Evolutionary conservation across 208 protist genomes (phyloP), one percentile per base, ranked within the genome.

Genomic region (Porcisia hertigi): DNA sequence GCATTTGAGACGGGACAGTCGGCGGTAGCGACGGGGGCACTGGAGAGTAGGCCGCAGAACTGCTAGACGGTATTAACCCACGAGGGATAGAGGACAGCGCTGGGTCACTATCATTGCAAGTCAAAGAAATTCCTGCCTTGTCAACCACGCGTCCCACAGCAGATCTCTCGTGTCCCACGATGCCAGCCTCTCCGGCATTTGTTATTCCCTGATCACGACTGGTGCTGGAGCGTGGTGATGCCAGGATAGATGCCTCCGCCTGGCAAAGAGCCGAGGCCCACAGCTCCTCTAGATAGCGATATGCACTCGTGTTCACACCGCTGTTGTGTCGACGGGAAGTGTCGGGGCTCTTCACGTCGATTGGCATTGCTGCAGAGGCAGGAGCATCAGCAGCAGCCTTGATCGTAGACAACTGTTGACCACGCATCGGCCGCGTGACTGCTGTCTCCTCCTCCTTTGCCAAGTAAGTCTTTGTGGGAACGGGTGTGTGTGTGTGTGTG

Each of bases 201-300:
- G 12, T 60, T 41, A 30, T 18, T 52, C 23, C 1, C 41, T 45
- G 53, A 18, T 20, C 30, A 9, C n/a, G n/a, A 45, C 52, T 59
- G 4, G 25, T 69, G 67, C 18, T 14, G 58, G 14, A 6, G 60
- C 64, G 49, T 30, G 69, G 39, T 9, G 45, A 14, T 34, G 47
- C 36, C 23, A 45, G 3, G 5, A 63, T 5, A 5, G 77, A 23
- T 0, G 20, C 64, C 71, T 81, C 64, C 0, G 77, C 77, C 34
- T 30, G 71, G 5, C 34, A 65, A 49, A 81, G 64, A 5, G 77
- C 77, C 16, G 52, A 11, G 8, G 16, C 52, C 77, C 77, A 81
- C 7, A 81, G n/a, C 9, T 76, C 36, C 4, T 81, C 71, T 9
- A 81, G 71, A 34, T 70, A 76, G 20, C 45, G 59, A 49, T 81